Conservation (phyloP, 2,329 filamentous ascomycete species). For the Podosphaera xanthii region DNA sequence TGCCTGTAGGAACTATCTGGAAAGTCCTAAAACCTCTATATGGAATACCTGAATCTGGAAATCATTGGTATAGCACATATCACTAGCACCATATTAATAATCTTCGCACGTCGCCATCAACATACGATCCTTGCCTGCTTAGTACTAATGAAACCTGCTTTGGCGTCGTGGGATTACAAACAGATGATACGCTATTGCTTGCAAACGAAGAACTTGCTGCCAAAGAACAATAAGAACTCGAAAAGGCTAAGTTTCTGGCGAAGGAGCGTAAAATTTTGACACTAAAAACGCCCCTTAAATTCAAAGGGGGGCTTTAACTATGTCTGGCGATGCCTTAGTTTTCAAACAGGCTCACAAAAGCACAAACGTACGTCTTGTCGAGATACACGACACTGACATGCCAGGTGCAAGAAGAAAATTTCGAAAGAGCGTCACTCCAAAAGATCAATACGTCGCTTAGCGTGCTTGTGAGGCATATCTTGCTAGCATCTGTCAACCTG, state of each 20-base stretch:
- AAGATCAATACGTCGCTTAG: conserved; percentile 1
- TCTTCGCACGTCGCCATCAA: conserved; percentile 1
- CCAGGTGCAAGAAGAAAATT: not conserved
- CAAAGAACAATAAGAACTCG: not conserved
- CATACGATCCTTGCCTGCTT: conserved; percentile 3
- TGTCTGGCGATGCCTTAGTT: not conserved
- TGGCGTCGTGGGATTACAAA: conserved; percentile 2
- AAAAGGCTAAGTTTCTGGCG: conserved; percentile 1
- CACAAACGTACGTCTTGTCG: not conserved
- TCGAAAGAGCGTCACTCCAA: not conserved
- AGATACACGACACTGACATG: not conserved
- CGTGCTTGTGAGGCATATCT: not conserved
- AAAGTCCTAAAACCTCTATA: not conserved
- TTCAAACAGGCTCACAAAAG: not conserved
- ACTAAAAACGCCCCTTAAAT: not conserved
- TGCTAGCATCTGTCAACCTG: not conserved
- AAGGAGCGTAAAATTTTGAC: not conserved
- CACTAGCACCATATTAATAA: conserved; percentile 1
- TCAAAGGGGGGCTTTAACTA: not conserved
- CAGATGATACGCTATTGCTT: conserved; percentile 2
- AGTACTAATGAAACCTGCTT: not conserved
- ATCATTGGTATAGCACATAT: conserved; percentile 2
- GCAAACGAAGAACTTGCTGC: not conserved
- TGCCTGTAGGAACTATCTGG: not conserved
- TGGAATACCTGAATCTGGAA: conserved; percentile 2